Base-by-base conservation (phyloP, 2,329 filamentous ascomycete genomes). In the Tolypocladium capitatum region DNA sequence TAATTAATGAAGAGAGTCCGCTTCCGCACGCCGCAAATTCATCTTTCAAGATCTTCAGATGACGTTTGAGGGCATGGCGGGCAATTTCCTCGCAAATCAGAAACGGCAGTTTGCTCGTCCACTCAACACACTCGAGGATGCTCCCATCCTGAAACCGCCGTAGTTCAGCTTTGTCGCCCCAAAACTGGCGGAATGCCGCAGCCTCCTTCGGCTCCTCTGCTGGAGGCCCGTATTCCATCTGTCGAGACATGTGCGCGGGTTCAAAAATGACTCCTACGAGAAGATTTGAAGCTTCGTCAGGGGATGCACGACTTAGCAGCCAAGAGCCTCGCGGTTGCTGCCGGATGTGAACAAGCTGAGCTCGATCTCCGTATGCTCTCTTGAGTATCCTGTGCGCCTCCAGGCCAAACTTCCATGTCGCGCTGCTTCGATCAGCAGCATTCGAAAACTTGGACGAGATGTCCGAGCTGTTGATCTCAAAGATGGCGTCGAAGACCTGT, bases 71-170 rank as follows among this genome's bases (percentile, higher is more conserved):
- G 18, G 86, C 72, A 60, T 90, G 86, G 4, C 74, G 71, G 43
- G 89, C 69, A 49, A 97, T 92, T 55, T 95, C 88, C 58, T 88
- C 78, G 46, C 88, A 78, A 20, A 95, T 79, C 7, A 82, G 78
- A 3, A 74, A 70, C 1, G 80, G 70, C 1, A 76, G 70, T 47
- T 77, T 74, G 53, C 81, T 76, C 2, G 73, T 73, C 92, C 92
- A 98, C 20, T 94, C 83, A 30, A 97, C 71, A 58, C 86, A 95
- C 64, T 98, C 94, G 9, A 89, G 74, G 54, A 98, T 96, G 56
- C 84, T 91, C 21, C 92, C 92, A 59, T 97, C 89, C 58, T 90
- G 94, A 72, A 98, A 98, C 20, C 92, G 85, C 53, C 92, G 80
- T 42, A 98, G 73, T 63, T 98, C 92, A 1, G 92, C 80, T 62